Conservation (phyloP, 345 rosid genomes). For the Luvunga scandens region DNA sequence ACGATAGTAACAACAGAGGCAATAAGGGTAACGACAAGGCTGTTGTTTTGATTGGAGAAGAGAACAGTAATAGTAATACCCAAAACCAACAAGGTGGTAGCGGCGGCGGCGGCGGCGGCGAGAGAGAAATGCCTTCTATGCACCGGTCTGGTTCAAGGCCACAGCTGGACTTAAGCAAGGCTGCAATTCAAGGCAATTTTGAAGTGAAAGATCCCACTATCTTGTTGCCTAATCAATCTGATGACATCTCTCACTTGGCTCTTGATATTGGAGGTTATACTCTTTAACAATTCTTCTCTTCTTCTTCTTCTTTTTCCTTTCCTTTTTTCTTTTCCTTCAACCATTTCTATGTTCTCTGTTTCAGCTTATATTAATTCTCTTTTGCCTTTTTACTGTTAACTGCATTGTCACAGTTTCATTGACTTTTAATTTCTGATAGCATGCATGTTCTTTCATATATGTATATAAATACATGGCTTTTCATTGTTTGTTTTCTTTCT, state of each 20-base stretch:
- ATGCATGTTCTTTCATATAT: no score
- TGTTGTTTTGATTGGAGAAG: constrained; percentile 30
- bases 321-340: not conserved
- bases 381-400: no score
- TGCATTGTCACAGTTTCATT: no score
- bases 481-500: no score
- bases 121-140: constrained; percentile 79
- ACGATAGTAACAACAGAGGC: not conserved
- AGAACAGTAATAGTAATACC: constrained; percentile 16
- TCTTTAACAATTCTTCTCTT: not conserved
- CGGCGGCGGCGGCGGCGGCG: constrained; percentile 16
- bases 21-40: constrained; percentile 22
- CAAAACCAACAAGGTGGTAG: not conserved
- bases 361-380: no score
- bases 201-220: constrained; percentile 96
- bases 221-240: constrained; percentile 94
- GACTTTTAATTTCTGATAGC: no score
- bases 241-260: constrained; percentile 94
- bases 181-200: constrained; percentile 88
- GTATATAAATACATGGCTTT: no score
- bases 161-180: constrained; percentile 93
- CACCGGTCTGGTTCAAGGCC: constrained; percentile 95
- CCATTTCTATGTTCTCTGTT: no score
- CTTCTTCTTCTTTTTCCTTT: not conserved
- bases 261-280: constrained; percentile 90